Conservation (phyloP, 345 rosid genomes). For the Brassica nigra region DNA sequence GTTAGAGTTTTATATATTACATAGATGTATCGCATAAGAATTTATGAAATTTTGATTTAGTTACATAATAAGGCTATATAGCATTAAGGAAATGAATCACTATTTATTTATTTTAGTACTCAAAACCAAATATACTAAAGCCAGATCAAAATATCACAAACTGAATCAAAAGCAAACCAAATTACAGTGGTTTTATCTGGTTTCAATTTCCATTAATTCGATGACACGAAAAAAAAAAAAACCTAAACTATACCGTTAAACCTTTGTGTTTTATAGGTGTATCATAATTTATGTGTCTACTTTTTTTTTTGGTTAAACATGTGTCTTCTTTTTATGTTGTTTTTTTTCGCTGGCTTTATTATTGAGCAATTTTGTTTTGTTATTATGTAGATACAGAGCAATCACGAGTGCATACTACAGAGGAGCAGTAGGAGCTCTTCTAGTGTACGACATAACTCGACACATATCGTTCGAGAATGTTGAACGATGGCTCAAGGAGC, state of each 20-base stretch:
- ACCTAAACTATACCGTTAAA: neutral
- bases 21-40: neutral
- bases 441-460: slow-evolving; percentile 57
- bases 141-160: neutral
- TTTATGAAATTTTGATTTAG: neutral
- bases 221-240: neutral
- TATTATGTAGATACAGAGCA: slow-evolving; percentile 48
- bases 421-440: slow-evolving; percentile 61
- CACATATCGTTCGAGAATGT: slow-evolving; percentile 56
- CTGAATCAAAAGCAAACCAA: neutral
- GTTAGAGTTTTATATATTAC: neutral
- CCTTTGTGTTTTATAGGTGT: too few species aligned
- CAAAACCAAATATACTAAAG: neutral
- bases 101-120: neutral
- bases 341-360: neutral
- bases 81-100: neutral
- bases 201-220: neutral
- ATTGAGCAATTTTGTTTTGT: neutral
- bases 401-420: slow-evolving; percentile 63
- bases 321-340: neutral
- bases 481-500: slow-evolving; percentile 59
- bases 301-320: too few species aligned
- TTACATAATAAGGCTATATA: neutral
- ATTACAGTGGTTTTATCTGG: neutral
- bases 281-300: too few species aligned